phyloP scores from a whole-genome alignment of 2,329 filamentous ascomycete genomes.

The Cordyceps tenuipes region DNA sequence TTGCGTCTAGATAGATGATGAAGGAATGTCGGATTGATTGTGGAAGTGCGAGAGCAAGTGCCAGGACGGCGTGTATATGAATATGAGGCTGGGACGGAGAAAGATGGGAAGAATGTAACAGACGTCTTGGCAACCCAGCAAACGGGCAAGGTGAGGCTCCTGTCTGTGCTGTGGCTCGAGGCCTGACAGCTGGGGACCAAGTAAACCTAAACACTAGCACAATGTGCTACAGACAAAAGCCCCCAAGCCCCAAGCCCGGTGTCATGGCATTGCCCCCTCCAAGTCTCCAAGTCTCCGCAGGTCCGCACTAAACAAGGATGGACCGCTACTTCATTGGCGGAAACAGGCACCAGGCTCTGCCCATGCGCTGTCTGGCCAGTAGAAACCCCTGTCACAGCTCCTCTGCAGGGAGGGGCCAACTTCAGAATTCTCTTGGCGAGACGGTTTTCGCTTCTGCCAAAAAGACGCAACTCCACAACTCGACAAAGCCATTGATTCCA shows the following conservation, averaged over 20 bases:
- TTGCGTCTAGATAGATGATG: background rate
- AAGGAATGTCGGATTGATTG: background rate
- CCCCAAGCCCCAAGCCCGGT: too few relatives aligned
- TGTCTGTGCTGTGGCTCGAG: background rate
- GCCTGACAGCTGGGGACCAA: background rate
- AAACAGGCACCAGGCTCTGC: background rate
- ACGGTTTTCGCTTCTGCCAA: background rate
- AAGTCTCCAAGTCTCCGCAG: background rate
- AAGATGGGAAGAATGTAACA: background rate
- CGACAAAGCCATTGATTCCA: too few relatives aligned
- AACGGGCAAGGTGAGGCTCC: background rate
- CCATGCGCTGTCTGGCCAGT: background rate
- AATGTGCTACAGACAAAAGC: background rate
- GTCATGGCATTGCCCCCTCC: background rate
- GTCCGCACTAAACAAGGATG: background rate
- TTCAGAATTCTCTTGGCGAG: conserved; percentile 2
- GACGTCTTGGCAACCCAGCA: background rate
- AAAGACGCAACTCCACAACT: background rate
- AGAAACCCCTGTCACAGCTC: background rate
- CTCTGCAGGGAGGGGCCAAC: background rate
- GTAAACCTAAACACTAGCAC: background rate
- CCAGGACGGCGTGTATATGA: background rate
- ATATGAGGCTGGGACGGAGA: background rate
- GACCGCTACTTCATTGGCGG: background rate
- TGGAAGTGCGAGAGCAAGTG: background rate